Percentiles rank a stretch among this genome's conserved stretches.
Evolutionary conservation across 2,329 filamentous ascomycete genomes (phyloP).

Genomic region (Fusarium stilboides): DNA sequence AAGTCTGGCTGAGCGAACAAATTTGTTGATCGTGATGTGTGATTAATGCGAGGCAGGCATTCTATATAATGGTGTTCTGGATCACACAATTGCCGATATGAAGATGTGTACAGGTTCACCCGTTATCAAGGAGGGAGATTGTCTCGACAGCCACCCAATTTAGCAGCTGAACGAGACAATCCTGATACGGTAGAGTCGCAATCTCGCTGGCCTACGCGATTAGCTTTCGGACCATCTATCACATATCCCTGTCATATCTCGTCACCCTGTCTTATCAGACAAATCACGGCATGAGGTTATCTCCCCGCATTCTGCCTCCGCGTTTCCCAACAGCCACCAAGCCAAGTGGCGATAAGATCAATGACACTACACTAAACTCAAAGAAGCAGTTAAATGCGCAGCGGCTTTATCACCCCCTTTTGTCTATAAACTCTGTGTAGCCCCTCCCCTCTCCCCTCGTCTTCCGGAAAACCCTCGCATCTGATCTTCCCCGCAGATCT

Average conservation of each 20-base stretch:
- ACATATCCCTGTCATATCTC: neutral
- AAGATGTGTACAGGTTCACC: neutral
- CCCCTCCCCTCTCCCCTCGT: slow-evolving; percentile 10
- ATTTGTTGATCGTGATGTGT: neutral
- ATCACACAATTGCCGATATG: neutral
- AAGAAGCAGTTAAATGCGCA: slow-evolving; percentile 41
- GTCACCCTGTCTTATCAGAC: neutral
- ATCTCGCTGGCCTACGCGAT: neutral
- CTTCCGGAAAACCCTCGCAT: neutral
- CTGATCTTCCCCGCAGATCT: neutral
- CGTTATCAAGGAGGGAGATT: neutral
- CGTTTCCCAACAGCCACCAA: neutral
- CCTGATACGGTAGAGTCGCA: slow-evolving; percentile 5
- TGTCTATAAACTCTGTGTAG: slow-evolving; percentile 39
- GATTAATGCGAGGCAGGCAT: neutral
- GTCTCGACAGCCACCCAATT: slow-evolving; percentile 1
- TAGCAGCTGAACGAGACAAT: slow-evolving; percentile 3
- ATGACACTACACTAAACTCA: slow-evolving; percentile 13
- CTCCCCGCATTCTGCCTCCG: neutral
- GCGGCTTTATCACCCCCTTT: slow-evolving; percentile 48
- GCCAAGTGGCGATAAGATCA: slow-evolving; percentile 11
- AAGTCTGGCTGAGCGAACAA: neutral
- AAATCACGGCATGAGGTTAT: neutral
- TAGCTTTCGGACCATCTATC: slow-evolving; percentile 3
- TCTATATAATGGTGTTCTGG: slow-evolving; percentile 11